These are phyloP conservation scores for Claviceps sorghi DNA, from an alignment of 2,329 filamentous ascomycete species.

Conservation along the genomic window DNA sequence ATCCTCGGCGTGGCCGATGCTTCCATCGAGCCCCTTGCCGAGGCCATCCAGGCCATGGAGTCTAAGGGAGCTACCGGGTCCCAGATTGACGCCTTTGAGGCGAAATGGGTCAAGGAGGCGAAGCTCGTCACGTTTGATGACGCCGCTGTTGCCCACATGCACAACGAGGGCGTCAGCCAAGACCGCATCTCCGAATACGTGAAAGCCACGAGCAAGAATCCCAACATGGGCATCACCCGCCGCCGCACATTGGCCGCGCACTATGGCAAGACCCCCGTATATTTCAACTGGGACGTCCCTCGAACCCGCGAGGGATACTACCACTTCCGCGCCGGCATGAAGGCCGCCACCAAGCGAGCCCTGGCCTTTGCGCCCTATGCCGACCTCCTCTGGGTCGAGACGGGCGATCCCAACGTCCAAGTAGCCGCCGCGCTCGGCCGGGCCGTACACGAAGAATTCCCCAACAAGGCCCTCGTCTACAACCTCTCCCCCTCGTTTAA, in stretches of 20 bases:
- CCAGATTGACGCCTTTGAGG: conserved; percentile 77
- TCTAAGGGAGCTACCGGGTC: conserved; percentile 56
- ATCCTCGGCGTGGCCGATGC: conserved; percentile 73
- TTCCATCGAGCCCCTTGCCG: conserved; percentile 65
- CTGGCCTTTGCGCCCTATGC: conserved; percentile 84
- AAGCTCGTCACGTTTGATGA: conserved; percentile 86
- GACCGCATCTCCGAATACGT: conserved; percentile 56
- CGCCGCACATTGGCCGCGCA: conserved; percentile 58
- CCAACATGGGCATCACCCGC: conserved; percentile 62
- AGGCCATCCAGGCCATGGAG: conserved; percentile 85
- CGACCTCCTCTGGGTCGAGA: conserved; percentile 95
- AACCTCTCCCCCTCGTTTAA: conserved; percentile 96
- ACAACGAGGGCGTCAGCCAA: conserved; percentile 47
- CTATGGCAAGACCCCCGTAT: conserved; percentile 52
- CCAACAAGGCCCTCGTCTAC: conserved; percentile 84
- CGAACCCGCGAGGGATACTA: conserved; percentile 90
- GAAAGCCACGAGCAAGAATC: conserved; percentile 43
- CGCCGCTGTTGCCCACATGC: conserved; percentile 63
- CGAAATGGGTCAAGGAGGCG: conserved; percentile 75
- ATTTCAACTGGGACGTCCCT: conserved; percentile 84
- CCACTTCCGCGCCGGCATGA: conserved; percentile 73
- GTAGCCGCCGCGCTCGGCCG: conserved; percentile 63
- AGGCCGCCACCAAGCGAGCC: conserved; percentile 81
- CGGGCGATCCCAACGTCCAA: conserved; percentile 69
- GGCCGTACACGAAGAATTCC: conserved; percentile 54